phyloP scores from a whole-genome alignment of 208 protist genomes.

The Leishmania lainsoni region DNA sequence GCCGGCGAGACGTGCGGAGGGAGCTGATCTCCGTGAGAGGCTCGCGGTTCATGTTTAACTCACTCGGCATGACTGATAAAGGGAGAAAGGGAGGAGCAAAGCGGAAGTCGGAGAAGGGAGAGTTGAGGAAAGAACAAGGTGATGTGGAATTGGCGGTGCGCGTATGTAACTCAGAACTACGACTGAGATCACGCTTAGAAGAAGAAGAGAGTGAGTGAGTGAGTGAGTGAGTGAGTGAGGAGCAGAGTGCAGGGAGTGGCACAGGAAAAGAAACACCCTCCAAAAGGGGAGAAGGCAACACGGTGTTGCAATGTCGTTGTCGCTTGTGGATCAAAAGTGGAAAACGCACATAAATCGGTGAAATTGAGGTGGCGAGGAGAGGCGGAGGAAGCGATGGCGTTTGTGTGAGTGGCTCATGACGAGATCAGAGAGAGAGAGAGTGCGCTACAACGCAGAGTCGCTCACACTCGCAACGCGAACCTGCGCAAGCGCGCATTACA shows the following conservation, averaged over 20 bases:
- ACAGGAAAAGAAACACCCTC: background rate
- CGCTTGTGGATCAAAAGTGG: background rate
- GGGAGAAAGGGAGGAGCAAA: background rate
- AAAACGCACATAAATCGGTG: background rate
- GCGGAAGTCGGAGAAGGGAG: background rate
- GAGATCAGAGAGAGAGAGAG: background rate
- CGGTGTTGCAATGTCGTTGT: background rate
- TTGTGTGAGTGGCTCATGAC: background rate
- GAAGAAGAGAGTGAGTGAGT: background rate
- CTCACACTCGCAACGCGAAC: background rate
- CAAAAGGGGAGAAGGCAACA: background rate
- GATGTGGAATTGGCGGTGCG: background rate
- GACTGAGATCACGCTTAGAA: background rate
- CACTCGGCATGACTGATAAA: background rate
- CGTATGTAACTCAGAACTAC: background rate
- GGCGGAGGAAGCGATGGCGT: background rate
- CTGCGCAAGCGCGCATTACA: background rate
- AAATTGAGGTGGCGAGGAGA: background rate
- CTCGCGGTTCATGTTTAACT: constrained; percentile 4
- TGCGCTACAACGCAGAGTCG: background rate
- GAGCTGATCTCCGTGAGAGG: constrained; percentile 19
- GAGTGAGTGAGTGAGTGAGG: no score
- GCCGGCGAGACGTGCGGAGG: constrained; percentile 21
- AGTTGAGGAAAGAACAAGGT: background rate
- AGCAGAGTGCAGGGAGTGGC: background rate